Conservation (phyloP, 2,329 filamentous ascomycete species). For the Geoglossum cookeanum region DNA sequence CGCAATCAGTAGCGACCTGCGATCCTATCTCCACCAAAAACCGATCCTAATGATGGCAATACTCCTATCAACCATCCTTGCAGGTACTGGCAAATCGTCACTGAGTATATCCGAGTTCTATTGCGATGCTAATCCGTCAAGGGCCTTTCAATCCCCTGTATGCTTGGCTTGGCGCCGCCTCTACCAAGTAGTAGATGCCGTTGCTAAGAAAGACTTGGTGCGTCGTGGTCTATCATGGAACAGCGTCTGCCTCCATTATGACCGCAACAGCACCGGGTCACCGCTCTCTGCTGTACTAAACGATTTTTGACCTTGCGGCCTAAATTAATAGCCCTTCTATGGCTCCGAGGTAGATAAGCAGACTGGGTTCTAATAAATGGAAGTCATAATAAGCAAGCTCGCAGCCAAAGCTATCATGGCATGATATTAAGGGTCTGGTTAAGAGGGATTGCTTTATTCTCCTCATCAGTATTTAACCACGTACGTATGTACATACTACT, state of each 20-base stretch:
- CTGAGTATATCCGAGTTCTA: not conserved
- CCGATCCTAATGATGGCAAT: not conserved
- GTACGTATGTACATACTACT: no score
- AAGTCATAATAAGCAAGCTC: no score
- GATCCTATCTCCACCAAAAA: not conserved
- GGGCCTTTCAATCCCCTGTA: not conserved
- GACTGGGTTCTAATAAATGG: no score
- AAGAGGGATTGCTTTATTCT: no score
- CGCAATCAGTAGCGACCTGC: not conserved
- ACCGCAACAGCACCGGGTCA: not conserved
- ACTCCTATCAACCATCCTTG: not conserved
- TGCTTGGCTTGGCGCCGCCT: not conserved
- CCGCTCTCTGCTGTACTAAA: not conserved
- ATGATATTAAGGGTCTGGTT: no score
- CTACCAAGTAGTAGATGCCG: not conserved
- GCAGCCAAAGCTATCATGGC: no score
- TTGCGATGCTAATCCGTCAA: not conserved
- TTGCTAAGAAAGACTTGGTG: not conserved
- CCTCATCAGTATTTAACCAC: no score
- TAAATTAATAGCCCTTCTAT: not conserved
- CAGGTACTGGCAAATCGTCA: not conserved
- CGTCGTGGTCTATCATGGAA: not conserved
- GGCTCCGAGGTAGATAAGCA: no score
- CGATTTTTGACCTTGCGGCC: not conserved
- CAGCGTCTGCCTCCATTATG: not conserved